Conservation (phyloP, 2,329 filamentous ascomycete species). For the Phyllosticta paracitricarpa region DNA sequence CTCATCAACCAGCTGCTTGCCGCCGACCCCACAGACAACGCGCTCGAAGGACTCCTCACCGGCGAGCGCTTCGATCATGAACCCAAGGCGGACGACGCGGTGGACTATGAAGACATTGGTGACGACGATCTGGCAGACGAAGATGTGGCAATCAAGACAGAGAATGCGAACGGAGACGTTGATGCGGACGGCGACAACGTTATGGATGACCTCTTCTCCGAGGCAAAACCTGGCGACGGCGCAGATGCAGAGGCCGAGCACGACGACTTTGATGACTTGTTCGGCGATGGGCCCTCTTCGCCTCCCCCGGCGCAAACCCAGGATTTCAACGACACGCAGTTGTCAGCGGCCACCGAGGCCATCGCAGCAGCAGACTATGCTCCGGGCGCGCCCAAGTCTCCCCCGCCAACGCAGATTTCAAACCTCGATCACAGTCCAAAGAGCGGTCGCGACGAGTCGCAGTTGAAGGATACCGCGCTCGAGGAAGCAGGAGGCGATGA, state of each 20-base stretch:
- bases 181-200: constrained; percentile 21
- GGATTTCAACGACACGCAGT: not conserved
- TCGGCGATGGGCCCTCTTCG: constrained; percentile 46
- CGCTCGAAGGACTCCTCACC: constrained; percentile 17
- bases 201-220: constrained; percentile 19
- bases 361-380: not conserved
- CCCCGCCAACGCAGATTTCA: not conserved
- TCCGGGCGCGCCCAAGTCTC: not conserved
- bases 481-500: constrained; percentile 12
- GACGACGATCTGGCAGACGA: constrained; percentile 86
- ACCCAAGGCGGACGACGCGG: constrained; percentile 84
- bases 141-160: constrained; percentile 27
- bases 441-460: constrained; percentile 2
- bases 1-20: constrained; percentile 21
- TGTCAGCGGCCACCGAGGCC: not conserved
- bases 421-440: constrained; percentile 4
- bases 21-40: constrained; percentile 14
- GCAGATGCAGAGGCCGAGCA: constrained; percentile 8
- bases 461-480: not conserved
- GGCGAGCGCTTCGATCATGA: constrained; percentile 34
- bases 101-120: constrained; percentile 84
- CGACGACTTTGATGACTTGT: constrained; percentile 51
- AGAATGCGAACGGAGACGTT: constrained; percentile 15
- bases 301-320: constrained; percentile 1
- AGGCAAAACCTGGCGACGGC: constrained; percentile 11